These are phyloP conservation scores for Cladosporium sphaerospermum DNA, from an alignment of 2,329 filamentous ascomycete genomes.

Conservation along the genomic window DNA sequence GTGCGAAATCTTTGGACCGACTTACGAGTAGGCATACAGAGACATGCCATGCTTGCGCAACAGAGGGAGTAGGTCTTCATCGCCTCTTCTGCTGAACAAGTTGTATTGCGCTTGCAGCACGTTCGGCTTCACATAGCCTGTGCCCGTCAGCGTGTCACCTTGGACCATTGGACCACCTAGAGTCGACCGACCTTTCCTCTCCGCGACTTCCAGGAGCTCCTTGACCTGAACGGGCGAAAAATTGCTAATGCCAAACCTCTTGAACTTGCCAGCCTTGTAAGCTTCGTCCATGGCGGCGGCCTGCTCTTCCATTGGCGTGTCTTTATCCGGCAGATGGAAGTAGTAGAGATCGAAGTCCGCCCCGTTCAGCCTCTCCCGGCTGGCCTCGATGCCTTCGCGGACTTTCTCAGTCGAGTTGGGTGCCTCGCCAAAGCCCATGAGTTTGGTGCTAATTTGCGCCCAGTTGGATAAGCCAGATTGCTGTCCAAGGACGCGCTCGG, in stretches of 20 bases:
- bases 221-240: constrained; percentile 44
- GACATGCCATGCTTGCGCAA: constrained; percentile 39
- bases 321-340: constrained; percentile 46
- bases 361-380: constrained; percentile 35
- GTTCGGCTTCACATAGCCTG: constrained; percentile 24
- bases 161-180: background rate
- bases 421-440: background rate
- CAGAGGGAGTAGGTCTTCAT: constrained; percentile 39
- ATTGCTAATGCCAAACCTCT: constrained; percentile 42
- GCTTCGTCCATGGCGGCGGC: constrained; percentile 43
- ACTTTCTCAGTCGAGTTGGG: constrained; percentile 13
- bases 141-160: background rate
- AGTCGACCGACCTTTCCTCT: background rate
- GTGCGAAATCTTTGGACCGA: background rate
- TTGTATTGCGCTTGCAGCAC: constrained; percentile 46
- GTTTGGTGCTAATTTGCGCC: constrained; percentile 27
- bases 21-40: constrained; percentile 32
- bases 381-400: constrained; percentile 28
- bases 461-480: constrained; percentile 14
- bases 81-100: constrained; percentile 33
- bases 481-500: constrained; percentile 23
- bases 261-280: constrained; percentile 41
- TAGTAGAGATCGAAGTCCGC: constrained; percentile 45
- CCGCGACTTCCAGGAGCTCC: constrained; percentile 17
- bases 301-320: constrained; percentile 41